A percentile compares a stretch with the other conserved stretches of the same genome.
These are phyloP conservation scores for Neurospora crassa DNA, from an alignment of 2,329 filamentous ascomycete genomes.

Conservation along the genomic window DNA sequence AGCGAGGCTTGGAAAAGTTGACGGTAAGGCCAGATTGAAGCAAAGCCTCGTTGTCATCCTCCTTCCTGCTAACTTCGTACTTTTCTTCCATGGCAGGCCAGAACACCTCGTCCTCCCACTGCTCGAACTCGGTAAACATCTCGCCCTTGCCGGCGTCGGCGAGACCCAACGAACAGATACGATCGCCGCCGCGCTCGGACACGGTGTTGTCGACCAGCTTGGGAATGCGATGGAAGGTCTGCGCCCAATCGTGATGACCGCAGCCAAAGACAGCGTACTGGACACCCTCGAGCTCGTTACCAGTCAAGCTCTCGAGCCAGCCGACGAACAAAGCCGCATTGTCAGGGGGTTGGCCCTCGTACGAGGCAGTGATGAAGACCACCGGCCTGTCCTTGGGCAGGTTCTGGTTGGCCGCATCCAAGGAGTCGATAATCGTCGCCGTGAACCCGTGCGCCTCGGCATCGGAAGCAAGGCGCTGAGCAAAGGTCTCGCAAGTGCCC, in stretches of 20 bases:
- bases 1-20: slow-evolving; percentile 42
- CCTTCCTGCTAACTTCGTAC: slow-evolving; percentile 21
- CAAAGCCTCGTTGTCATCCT: slow-evolving; percentile 21
- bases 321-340: slow-evolving; percentile 60
- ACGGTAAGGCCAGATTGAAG: slow-evolving; percentile 28
- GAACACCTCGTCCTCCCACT: slow-evolving; percentile 51
- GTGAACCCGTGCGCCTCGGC: slow-evolving; percentile 51
- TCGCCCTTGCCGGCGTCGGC: slow-evolving; percentile 54
- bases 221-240: slow-evolving; percentile 60
- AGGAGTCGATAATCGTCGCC: slow-evolving; percentile 39
- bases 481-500: slow-evolving; percentile 64
- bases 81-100: slow-evolving; percentile 40
- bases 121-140: slow-evolving; percentile 58
- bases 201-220: slow-evolving; percentile 49
- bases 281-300: slow-evolving; percentile 42
- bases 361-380: slow-evolving; percentile 59
- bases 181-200: slow-evolving; percentile 34
- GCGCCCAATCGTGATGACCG: slow-evolving; percentile 43
- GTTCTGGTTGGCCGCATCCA: slow-evolving; percentile 53
- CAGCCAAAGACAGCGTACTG: slow-evolving; percentile 63
- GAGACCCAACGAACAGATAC: slow-evolving; percentile 39
- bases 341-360: slow-evolving; percentile 65
- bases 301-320: slow-evolving; percentile 51
- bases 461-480: slow-evolving; percentile 51
- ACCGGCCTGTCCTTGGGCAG: slow-evolving; percentile 52